phyloP scores from a whole-genome alignment of 2,329 filamentous ascomycete species.

The Exserohilum turcica region DNA sequence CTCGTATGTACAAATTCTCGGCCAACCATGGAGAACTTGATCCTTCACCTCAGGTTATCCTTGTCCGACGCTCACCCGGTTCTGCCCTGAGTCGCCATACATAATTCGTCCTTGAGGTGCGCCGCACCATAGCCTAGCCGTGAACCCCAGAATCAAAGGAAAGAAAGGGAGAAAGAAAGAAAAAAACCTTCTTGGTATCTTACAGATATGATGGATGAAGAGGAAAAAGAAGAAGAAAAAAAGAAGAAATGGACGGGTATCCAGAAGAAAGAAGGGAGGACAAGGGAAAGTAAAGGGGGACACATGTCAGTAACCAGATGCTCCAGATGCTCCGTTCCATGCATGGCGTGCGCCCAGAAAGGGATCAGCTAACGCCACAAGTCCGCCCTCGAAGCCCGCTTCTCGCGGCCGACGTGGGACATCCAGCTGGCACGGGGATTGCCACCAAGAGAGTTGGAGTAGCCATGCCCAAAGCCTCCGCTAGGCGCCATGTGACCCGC shows the following conservation, averaged over 20 bases:
- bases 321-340: neutral
- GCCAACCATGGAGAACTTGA: conserved; percentile 1
- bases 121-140: conserved; percentile 1
- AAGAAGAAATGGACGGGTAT: conserved; percentile 23
- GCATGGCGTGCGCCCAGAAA: neutral
- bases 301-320: neutral
- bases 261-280: conserved; percentile 19
- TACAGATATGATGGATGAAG: conserved; percentile 11
- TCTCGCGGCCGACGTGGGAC: conserved; percentile 39
- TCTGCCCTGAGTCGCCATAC: conserved; percentile 3
- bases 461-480: conserved; percentile 30
- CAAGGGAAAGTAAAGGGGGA: conserved; percentile 11
- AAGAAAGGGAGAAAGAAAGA: no score
- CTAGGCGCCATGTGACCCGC: conserved; percentile 36
- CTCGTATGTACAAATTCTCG: conserved; percentile 4
- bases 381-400: conserved; percentile 43
- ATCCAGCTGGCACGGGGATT: conserved; percentile 39
- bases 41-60: conserved; percentile 12
- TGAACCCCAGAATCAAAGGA: neutral
- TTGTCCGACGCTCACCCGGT: conserved; percentile 4
- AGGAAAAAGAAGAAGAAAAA: conserved; percentile 15
- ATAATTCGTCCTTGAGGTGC: conserved; percentile 5
- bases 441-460: conserved; percentile 33
- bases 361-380: conserved; percentile 38
- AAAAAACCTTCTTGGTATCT: conserved; percentile 10